These are phyloP conservation scores for Aspergillus neotritici DNA, from an alignment of 2,329 filamentous ascomycete species.

Conservation along the genomic window DNA sequence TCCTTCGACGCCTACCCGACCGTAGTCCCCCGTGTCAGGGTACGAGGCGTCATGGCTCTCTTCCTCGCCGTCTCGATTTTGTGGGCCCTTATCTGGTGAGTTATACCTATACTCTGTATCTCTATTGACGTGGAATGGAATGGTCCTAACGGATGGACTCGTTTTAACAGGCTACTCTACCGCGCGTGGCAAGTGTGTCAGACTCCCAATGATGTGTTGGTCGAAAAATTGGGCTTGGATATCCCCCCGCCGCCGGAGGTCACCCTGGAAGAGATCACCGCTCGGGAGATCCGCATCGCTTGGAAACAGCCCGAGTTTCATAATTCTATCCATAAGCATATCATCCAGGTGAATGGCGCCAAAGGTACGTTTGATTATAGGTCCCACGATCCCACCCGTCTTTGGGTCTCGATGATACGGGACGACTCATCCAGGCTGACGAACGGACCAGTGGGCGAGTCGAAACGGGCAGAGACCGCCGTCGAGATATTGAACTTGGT, in stretches of 20 bases:
- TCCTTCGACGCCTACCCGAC: constrained; percentile 43
- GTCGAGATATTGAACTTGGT: constrained; percentile 84
- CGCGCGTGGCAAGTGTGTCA: constrained; percentile 83
- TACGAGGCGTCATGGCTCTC: constrained; percentile 46
- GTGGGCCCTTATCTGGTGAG: constrained; percentile 47
- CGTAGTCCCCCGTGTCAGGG: constrained; percentile 42
- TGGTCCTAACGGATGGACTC: constrained; percentile 1
- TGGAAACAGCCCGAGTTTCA: constrained; percentile 72
- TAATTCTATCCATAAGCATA: constrained; percentile 72
- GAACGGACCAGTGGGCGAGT: constrained; percentile 65
- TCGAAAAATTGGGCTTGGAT: constrained; percentile 86
- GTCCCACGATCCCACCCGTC: constrained; percentile 1
- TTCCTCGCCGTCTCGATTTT: constrained; percentile 44
- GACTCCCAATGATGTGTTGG: constrained; percentile 85
- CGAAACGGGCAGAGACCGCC: constrained; percentile 72
- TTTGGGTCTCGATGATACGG: neutral
- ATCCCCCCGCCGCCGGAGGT: constrained; percentile 86
- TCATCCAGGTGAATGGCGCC: constrained; percentile 89
- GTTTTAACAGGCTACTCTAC: constrained; percentile 65
- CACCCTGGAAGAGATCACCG: constrained; percentile 80
- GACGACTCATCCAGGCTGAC: constrained; percentile 13
- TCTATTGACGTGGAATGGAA: too few species aligned
- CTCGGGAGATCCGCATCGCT: constrained; percentile 80
- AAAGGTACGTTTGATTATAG: constrained; percentile 55
- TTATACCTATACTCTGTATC: neutral